phyloP scores from a whole-genome alignment of 192 early-diverging fungal genomes.

The Dispira simplex region DNA sequence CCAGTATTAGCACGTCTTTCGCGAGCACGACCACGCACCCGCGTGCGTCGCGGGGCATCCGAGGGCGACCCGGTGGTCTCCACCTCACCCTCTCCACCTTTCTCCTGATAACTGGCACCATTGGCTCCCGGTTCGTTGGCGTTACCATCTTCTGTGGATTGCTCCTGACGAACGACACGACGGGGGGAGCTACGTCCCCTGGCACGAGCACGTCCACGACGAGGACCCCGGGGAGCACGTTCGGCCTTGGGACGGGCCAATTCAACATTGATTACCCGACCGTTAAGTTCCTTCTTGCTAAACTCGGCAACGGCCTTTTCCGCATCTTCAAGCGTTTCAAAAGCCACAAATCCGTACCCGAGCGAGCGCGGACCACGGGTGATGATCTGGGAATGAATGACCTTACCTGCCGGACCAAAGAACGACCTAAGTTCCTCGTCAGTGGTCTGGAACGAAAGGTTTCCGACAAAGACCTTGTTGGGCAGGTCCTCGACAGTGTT shows the following conservation, averaged over 20 bases:
- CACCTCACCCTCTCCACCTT: background rate
- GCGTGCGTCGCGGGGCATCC: background rate
- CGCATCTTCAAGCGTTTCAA: conserved; percentile 49
- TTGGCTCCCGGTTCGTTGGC: background rate
- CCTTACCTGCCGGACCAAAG: conserved; percentile 54
- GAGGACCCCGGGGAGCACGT: background rate
- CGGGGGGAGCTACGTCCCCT: conserved; percentile 16
- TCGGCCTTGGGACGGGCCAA: conserved; percentile 47
- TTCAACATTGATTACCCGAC: conserved; percentile 84
- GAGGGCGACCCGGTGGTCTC: background rate
- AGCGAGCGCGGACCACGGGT: conserved; percentile 62
- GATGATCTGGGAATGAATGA: conserved; percentile 66
- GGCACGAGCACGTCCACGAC: conserved; percentile 12
- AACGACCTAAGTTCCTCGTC: conserved; percentile 61
- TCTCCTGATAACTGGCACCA: conserved; percentile 4
- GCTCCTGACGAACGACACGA: conserved; percentile 19
- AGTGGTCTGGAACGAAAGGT: conserved; percentile 7
- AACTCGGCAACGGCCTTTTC: conserved; percentile 51
- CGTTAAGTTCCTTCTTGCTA: conserved; percentile 73
- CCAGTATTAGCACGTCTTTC: conserved; percentile 1
- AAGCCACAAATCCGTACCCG: conserved; percentile 92
- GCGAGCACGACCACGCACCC: conserved; percentile 26
- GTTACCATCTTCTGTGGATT: conserved; percentile 8
- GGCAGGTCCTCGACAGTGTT: background rate
- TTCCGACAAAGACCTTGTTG: background rate